A percentile compares a stretch with the other conserved stretches of the same genome.
Evolutionary conservation across 2,329 filamentous ascomycete genomes (phyloP).

Genomic region (Dendrostoma leiphaemia): DNA sequence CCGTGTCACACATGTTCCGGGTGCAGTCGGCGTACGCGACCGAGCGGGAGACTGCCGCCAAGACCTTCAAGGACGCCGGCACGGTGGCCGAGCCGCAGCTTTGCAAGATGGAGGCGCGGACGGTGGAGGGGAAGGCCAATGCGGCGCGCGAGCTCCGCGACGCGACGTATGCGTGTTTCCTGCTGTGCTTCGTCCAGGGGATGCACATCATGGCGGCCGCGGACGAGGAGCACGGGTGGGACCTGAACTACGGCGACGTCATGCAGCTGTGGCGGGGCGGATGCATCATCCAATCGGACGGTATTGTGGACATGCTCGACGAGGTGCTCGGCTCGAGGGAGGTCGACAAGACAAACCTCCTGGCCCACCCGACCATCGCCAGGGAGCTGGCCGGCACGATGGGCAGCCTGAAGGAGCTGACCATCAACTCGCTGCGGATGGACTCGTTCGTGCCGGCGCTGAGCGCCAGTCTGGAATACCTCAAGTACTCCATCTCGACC

Average conservation of each 20-base stretch:
- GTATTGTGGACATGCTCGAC: slow-evolving; percentile 59
- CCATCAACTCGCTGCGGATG: slow-evolving; percentile 50
- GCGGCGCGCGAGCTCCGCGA: slow-evolving; percentile 49
- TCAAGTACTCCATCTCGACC: slow-evolving; percentile 61
- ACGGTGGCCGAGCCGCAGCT: slow-evolving; percentile 24
- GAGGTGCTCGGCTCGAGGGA: slow-evolving; percentile 38
- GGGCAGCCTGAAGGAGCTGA: slow-evolving; percentile 51
- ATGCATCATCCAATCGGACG: slow-evolving; percentile 69
- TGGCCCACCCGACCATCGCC: slow-evolving; percentile 39
- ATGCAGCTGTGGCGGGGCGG: slow-evolving; percentile 66
- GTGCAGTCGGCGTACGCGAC: slow-evolving; percentile 61
- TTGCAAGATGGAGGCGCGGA: slow-evolving; percentile 21
- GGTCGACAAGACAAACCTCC: slow-evolving; percentile 38
- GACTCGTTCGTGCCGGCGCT: slow-evolving; percentile 62
- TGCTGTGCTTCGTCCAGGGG: slow-evolving; percentile 64
- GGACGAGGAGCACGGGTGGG: slow-evolving; percentile 58
- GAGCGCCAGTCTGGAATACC: slow-evolving; percentile 62
- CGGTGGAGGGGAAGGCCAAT: slow-evolving; percentile 43
- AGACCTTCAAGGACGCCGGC: slow-evolving; percentile 48
- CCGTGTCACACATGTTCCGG: slow-evolving; percentile 60
- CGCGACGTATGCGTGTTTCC: slow-evolving; percentile 60
- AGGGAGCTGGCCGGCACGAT: slow-evolving; percentile 52
- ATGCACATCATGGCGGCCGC: slow-evolving; percentile 61
- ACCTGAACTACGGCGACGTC: slow-evolving; percentile 48
- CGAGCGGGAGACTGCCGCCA: slow-evolving; percentile 50